A percentile compares a stretch with the other conserved stretches of the same genome.
phyloP scores from a whole-genome alignment of 2,329 filamentous ascomycete genomes.

The Cytospora leucostoma region DNA sequence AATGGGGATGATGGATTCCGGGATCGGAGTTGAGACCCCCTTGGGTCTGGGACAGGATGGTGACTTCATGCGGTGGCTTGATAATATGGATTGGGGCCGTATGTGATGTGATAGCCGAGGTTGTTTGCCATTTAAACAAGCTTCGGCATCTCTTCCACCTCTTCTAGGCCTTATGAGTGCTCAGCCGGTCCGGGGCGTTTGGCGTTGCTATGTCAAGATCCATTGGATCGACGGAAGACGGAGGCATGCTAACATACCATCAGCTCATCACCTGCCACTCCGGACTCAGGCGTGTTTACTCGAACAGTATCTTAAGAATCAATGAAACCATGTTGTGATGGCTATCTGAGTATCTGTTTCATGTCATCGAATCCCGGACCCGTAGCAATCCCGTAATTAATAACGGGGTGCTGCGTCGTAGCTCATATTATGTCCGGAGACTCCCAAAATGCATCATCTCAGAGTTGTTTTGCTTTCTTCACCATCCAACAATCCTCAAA shows the following conservation, averaged over 20 bases:
- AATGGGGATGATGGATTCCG: slow-evolving; percentile 32
- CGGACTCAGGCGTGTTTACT: background rate
- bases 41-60: slow-evolving; percentile 36
- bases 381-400: background rate
- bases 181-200: background rate
- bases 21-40: slow-evolving; percentile 35
- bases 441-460: background rate
- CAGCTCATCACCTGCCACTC: background rate
- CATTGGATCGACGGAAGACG: too few species aligned
- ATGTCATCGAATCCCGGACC: background rate
- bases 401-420: background rate
- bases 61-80: slow-evolving; percentile 41
- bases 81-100: slow-evolving; percentile 37
- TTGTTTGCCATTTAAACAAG: background rate
- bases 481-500: background rate
- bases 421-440: background rate
- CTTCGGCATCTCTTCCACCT: background rate
- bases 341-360: background rate
- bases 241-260: too few species aligned
- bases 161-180: background rate
- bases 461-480: background rate
- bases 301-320: background rate
- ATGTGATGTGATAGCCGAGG: background rate
- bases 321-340: background rate
- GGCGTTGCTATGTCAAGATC: background rate